A percentile compares a stretch with the other conserved stretches of the same genome.
Evolutionary conservation across 305 asterid species (phyloP).

Genomic region (Euphrasia arctica): DNA sequence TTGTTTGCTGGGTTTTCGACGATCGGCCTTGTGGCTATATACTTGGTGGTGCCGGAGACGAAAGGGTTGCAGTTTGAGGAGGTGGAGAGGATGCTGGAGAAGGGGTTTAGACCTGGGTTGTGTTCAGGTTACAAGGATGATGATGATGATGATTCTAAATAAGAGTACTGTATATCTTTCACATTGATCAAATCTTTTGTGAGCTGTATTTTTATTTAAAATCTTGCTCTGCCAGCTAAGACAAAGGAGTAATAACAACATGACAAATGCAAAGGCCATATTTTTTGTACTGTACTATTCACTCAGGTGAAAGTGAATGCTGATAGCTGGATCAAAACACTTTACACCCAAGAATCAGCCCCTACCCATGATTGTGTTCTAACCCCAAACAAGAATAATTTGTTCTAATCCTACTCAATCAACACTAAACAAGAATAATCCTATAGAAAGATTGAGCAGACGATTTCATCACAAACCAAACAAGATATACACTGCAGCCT

Average conservation of each 20-base stretch:
- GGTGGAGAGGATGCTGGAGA: slow-evolving; percentile 72
- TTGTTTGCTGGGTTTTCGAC: slow-evolving; percentile 70
- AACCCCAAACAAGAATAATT: too few relatives aligned
- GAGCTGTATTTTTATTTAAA: too few relatives aligned
- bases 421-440: too few relatives aligned
- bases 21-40: slow-evolving; percentile 54
- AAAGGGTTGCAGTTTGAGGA: slow-evolving; percentile 77
- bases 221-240: slow-evolving; percentile 42
- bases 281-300: slow-evolving; percentile 10
- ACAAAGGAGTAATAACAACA: slow-evolving; percentile 24
- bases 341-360: slow-evolving; percentile 34
- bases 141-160: slow-evolving; percentile 15
- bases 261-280: slow-evolving; percentile 13
- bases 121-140: slow-evolving; percentile 33
- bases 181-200: too few relatives aligned
- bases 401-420: slow-evolving; percentile 26
- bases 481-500: slow-evolving; percentile 27
- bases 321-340: slow-evolving; percentile 29
- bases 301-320: slow-evolving; percentile 27
- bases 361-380: slow-evolving; percentile 30
- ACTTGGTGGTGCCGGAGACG: slow-evolving; percentile 69
- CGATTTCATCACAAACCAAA: slow-evolving; percentile 30
- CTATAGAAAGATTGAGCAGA: background rate
- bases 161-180: slow-evolving; percentile 13
- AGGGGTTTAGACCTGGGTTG: slow-evolving; percentile 53